Conservation (phyloP, 495 filamentous ascomycete species). For the Annulohypoxylon bovei region DNA sequence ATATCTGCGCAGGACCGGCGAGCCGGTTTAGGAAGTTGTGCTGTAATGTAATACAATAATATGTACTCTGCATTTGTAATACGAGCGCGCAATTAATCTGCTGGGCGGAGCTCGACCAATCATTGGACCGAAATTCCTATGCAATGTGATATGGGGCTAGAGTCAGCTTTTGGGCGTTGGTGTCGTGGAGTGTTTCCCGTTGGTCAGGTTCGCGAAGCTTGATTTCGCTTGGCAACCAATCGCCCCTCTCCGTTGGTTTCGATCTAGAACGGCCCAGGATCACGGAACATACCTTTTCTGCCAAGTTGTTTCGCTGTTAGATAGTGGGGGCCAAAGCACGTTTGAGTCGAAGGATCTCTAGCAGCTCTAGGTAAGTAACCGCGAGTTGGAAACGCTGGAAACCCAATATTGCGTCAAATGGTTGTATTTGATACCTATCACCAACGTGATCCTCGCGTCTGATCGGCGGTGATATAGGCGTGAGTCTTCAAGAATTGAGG, state of each 20-base stretch:
- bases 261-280: constrained; percentile 25
- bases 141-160: constrained; percentile 2
- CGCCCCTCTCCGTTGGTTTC: neutral
- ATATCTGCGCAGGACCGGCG: neutral
- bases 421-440: constrained; percentile 3
- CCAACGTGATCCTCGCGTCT: constrained; percentile 16
- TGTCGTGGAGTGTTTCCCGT: constrained; percentile 15
- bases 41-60: constrained; percentile 18
- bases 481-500: constrained; percentile 1
- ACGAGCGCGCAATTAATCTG: constrained; percentile 4
- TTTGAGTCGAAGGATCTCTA: neutral
- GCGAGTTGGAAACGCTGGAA: neutral
- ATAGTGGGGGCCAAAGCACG: constrained; percentile 24
- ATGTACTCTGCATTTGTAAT: neutral
- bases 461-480: constrained; percentile 31
- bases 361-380: neutral
- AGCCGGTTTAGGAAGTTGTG: constrained; percentile 17
- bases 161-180: neutral
- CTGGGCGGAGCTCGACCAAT: neutral
- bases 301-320: constrained; percentile 14
- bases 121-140: constrained; percentile 2
- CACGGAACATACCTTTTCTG: constrained; percentile 7
- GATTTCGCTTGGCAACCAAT: constrained; percentile 41
- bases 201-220: constrained; percentile 36
- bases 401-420: constrained; percentile 1